Conservation (phyloP, 176 grass and related monocot genomes). For the Carex kokanica region DNA sequence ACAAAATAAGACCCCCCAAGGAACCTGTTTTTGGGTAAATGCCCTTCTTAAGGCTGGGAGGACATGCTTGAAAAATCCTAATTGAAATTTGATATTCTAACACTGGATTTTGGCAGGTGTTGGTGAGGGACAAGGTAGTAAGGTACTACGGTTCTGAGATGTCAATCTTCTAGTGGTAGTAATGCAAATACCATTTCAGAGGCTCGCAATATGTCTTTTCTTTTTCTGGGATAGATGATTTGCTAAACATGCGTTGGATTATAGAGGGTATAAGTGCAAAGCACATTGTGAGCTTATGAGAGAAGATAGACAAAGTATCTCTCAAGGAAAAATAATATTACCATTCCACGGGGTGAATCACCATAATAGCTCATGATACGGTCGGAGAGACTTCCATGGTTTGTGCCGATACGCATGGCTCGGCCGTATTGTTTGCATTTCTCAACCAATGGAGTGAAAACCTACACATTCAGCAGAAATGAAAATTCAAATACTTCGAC, state of each 20-base stretch:
- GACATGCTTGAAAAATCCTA: not conserved
- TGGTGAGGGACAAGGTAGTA: not conserved
- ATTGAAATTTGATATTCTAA: not conserved
- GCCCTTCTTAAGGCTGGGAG: not conserved
- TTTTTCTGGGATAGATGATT: not conserved
- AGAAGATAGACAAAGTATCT: constrained; percentile 11
- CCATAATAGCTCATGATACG: constrained; percentile 99
- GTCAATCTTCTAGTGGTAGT: not conserved
- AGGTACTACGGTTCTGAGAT: not conserved
- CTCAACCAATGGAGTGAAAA: constrained; percentile 94
- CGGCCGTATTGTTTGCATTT: constrained; percentile 98
- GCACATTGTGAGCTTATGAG: not conserved
- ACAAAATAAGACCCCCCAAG: constrained; percentile 10
- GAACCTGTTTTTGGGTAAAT: not conserved
- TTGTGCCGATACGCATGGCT: constrained; percentile 95
- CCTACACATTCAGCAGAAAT: constrained; percentile 33
- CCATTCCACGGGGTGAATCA: constrained; percentile 99
- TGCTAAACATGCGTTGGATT: not conserved
- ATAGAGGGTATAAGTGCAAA: not conserved
- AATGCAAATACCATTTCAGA: not conserved
- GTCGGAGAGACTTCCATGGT: constrained; percentile 95
- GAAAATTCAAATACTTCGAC: not conserved
- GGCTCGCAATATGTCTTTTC: not conserved
- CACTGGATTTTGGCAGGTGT: not conserved
- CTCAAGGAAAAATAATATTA: constrained; percentile 36